These are phyloP conservation scores for Cucumis variabilis DNA, from an alignment of 331 rosid species.

Conservation along the genomic window DNA sequence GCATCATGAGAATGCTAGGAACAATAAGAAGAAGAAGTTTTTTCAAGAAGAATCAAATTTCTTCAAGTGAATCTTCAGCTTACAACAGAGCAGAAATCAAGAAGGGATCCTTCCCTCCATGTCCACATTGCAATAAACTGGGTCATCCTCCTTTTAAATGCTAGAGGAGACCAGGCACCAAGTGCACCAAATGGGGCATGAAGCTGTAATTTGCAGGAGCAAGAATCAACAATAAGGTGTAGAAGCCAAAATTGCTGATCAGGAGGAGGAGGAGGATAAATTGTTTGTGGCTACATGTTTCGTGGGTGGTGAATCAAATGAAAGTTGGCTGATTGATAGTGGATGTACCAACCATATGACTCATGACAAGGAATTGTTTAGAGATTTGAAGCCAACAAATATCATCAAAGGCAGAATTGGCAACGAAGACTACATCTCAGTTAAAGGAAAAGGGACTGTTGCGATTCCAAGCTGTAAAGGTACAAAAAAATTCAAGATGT, in stretches of 20 bases:
- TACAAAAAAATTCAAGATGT: background rate
- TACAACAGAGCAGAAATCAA: no score
- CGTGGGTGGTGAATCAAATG: no score
- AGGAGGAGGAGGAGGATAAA: no score
- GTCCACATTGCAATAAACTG: background rate
- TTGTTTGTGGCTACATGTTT: no score
- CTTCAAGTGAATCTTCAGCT: no score
- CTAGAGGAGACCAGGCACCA: background rate
- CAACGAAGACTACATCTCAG: background rate
- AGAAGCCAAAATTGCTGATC: background rate
- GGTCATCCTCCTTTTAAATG: background rate
- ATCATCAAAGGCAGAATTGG: background rate
- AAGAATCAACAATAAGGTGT: background rate
- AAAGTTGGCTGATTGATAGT: background rate
- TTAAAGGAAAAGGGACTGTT: no score
- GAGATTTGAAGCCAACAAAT: background rate
- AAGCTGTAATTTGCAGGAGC: background rate
- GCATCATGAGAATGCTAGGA: no score
- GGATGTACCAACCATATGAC: background rate
- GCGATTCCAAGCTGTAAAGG: background rate
- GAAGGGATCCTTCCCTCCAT: background rate
- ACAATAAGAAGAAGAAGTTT: no score
- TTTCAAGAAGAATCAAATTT: no score
- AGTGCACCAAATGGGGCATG: background rate
- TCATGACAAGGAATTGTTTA: background rate